Evolutionary conservation across 176 grass and related monocot species (phyloP), one percentile per base, ranked within the genome.

Genomic region (Chloris gayana): DNA sequence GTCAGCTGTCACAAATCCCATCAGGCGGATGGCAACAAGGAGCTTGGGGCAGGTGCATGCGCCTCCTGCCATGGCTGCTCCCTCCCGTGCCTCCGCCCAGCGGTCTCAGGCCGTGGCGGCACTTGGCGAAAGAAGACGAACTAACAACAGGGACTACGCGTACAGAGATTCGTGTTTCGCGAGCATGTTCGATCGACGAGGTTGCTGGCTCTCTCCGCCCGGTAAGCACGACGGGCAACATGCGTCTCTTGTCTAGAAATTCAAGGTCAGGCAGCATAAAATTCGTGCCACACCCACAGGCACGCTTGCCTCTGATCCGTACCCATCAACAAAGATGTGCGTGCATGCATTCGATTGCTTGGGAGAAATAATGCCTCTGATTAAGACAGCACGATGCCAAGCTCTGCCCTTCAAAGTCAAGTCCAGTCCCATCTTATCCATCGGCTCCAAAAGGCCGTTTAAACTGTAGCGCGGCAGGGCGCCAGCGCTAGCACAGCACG

Each of bases 301-400:
- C 64, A 58, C 4, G 24, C 35, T 60, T 44, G 59, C 42, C 3
- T 37, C 35, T 37, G 35, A 12, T 50, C 30, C 63, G 64, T 56
- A 56, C 79, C 27, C 24, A 72, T 18, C 29, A 37, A 82, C 72
- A 64, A 59, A n/a, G 26, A 13, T 29, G 25, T 29, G 24, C 13
- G 17, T 24, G 45, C 51, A 13, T 33, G 22, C 24, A 58, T 54
- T 72, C 67, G 80, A 78, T 78, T 51, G 73, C 73, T 27, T 50
- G 8, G 30, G 9, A 1, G 70, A 68, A 83, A 77, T 32, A 44
- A 83, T 35, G 29, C 8, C n/a, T 37, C 4, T 83, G 86, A 88
- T 79, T 60, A 83, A 19, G 74, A 88, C 80, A 79, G 29, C 29
- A 76, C 72, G 13, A 76, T 56, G 42, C 21, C 54, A 76, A 82